These are phyloP conservation scores for Dillenia suffruticosa DNA, from an alignment of 164 flowering plant species.

Conservation along the genomic window DNA sequence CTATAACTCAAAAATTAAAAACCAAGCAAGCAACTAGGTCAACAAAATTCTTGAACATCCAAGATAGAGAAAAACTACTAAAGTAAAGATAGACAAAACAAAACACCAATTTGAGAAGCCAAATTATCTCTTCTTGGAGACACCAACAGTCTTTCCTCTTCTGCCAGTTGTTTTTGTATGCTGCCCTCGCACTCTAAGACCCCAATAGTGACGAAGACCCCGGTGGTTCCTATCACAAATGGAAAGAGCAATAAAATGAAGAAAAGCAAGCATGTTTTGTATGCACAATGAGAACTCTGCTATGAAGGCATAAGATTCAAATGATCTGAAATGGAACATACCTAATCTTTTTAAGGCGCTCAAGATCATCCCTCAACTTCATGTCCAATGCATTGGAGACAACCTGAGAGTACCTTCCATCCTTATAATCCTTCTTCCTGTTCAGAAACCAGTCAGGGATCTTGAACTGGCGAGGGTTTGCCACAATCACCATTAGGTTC, in stretches of 20 bases:
- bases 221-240: constrained; percentile 57
- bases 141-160: constrained; percentile 85
- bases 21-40: no score
- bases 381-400: constrained; percentile 11
- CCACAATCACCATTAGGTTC: constrained; percentile 8
- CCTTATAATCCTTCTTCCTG: not conserved
- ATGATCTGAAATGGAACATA: constrained; percentile 4
- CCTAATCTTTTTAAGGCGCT: constrained; percentile 49
- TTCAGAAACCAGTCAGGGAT: no score
- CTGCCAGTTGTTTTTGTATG: constrained; percentile 81
- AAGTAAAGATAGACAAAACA: not conserved
- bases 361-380: constrained; percentile 11
- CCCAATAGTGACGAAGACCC: constrained; percentile 87
- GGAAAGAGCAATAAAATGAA: not conserved
- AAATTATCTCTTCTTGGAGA: constrained; percentile 67
- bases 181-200: constrained; percentile 80
- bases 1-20: no score
- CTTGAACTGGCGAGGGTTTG: no score
- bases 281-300: no score
- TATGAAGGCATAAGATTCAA: not conserved
- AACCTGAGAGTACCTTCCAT: constrained; percentile 12
- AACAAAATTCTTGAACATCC: no score
- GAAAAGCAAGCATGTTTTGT: not conserved
- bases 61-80: no score
- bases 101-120: not conserved